Base-by-base conservation (phyloP, 78 protist genomes). In the Dictyostelium intermedium region DNA sequence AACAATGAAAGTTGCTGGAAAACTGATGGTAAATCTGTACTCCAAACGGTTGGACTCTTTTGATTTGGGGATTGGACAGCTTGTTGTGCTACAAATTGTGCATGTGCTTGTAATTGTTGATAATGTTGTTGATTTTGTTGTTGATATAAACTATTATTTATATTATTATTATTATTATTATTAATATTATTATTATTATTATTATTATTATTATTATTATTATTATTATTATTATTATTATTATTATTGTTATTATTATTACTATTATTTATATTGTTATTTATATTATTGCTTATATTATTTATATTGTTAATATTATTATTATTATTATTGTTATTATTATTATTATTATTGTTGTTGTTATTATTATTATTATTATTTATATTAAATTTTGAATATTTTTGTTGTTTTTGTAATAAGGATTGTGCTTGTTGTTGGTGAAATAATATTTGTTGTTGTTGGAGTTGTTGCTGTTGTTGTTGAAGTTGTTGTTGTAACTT, bases 1-100 rank as follows among this genome's bases (percentile, higher is more conserved):
- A 92, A 50, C 4, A 83, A 73, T 27, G 91, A 63, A 11, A 92
- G 35, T 50, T 85, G 96, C 34, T 77, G 80, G 43, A 92, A 82
- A 25, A 82, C 84, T 8, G 96, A 78, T 23, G 96, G 73, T 16
- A 92, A 30, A 0, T 80, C 91, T 2, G 87, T 84, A 13, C 82
- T 37, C 96, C 96, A 92, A 10, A 89, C 93, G 0, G 45, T 76
- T 32, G 53, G 43, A 39, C 43, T 39, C 77, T 70, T 70, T 70
- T 70, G 91, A 70, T 20, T 76, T 20, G n/a, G 82, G 23, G 39
- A 16, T 66, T 9, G n/a, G 6, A 37, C 45, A 13, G 56, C 20
- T 47, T n/a, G 82, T 84, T 84, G 91, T 27, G 45, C 53, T 32
- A 41, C 35, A 16, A 20, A 20, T 76, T 34, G 61, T 27, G 82